Percentiles rank a stretch among this genome's conserved stretches.
Conservation (phyloP, 2,329 filamentous ascomycete species). For the Geosmithia flava region DNA sequence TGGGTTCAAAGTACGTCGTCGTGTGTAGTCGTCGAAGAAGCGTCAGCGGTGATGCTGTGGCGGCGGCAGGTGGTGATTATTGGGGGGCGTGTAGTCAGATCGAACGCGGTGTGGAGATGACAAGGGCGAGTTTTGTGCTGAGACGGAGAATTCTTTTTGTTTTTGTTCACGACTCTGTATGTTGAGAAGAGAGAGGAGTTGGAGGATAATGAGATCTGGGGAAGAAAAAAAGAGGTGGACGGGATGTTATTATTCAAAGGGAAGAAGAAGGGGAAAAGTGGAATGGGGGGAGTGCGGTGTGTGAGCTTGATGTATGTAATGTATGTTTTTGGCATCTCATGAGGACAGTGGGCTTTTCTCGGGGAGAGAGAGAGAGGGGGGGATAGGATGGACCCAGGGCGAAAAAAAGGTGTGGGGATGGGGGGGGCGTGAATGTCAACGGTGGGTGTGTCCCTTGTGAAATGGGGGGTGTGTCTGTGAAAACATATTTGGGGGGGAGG, state of each 20-base stretch:
- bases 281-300: constrained; percentile 1
- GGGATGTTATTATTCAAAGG: constrained; percentile 2
- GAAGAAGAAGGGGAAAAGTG: background rate
- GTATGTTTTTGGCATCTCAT: background rate
- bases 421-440: background rate
- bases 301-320: background rate
- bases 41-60: background rate
- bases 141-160: background rate
- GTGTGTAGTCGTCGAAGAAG: background rate
- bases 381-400: background rate
- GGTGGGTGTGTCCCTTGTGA: background rate
- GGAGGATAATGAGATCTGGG: constrained; percentile 1
- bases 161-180: background rate
- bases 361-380: background rate
- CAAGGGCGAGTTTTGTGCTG: background rate
- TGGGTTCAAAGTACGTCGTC: constrained; percentile 2
- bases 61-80: background rate
- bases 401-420: too few relatives aligned
- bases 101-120: background rate
- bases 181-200: background rate
- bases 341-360: background rate
- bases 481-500: too few relatives aligned
- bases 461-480: too few relatives aligned
- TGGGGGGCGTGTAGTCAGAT: background rate
- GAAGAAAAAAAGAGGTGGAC: background rate